Evolutionary conservation across 139 green algal genomes (phyloP), one percentile per base, ranked within the genome.

Genomic region (Chlorella vulgaris): DNA sequence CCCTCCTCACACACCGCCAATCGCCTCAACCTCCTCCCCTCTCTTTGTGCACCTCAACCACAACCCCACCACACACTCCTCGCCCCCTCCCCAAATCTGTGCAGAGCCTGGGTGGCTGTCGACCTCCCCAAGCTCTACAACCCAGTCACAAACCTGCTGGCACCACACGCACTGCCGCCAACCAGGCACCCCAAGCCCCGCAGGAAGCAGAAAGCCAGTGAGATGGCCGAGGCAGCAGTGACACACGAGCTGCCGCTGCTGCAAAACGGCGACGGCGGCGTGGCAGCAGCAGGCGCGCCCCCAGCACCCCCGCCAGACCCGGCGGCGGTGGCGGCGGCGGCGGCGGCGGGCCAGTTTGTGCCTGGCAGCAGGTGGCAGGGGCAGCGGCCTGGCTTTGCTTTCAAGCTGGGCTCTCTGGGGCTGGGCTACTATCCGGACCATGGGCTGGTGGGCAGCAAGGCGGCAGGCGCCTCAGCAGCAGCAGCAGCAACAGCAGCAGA

Each of bases 61-160:
- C n/a, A n/a, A n/a, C n/a, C n/a, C n/a, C n/a, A n/a, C n/a, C n/a
- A n/a, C n/a, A n/a, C n/a, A n/a, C 66, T 26, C 7, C 21, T 83
- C n/a, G 78, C 79, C 70, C 85, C n/a, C n/a, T n/a, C n/a, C n/a
- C n/a, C n/a, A n/a, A n/a, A n/a, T n/a, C n/a, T 98, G 62, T 86
- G 94, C 33, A 83, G 81, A 69, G 93, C 96, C 0, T 99, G 97
- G 97, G 91, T 98, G 38, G 79, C 81, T 0, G 93, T 99, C 3
- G 93, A 98, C 33, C 81, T 99, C 47, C 96, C 97, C 4, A 91
- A 89, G 55, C 94, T 97, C 78, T 95, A 91, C 93, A 98, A 98
- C 91, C 94, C 94, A 21, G 91, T 99, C 42, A 98, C 93, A 61
- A 94, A 96, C 85, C 87, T 98, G 75, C 88, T 99, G 43, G 87